Conservation (phyloP, 345 rosid species). For the Limnanthes douglasii region DNA sequence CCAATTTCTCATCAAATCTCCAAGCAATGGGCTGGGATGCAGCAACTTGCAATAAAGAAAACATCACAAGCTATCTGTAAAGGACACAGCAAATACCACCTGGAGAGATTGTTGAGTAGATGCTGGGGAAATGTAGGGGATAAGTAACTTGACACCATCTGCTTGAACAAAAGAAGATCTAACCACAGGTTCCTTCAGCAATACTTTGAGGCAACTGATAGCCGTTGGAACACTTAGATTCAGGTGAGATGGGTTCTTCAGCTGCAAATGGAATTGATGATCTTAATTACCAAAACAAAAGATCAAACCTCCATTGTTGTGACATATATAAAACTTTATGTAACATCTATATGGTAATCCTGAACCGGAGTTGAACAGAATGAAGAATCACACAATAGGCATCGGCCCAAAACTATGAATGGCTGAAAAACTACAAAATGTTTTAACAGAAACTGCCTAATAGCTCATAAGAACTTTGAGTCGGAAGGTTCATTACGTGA, state of each 20-base stretch:
- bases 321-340: constrained; percentile 2
- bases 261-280: constrained; percentile 25
- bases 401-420: too few species aligned
- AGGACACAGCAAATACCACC: too few species aligned
- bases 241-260: constrained; percentile 88
- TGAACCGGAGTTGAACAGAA: too few species aligned
- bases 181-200: constrained; percentile 77
- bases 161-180: constrained; percentile 83
- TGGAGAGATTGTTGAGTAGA: constrained; percentile 95
- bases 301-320: constrained; percentile 8
- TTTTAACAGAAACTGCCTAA: too few species aligned
- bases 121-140: constrained; percentile 83
- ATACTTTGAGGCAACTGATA: constrained; percentile 55
- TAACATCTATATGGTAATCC: too few species aligned
- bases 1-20: not conserved
- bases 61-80: too few species aligned
- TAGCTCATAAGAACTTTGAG: too few species aligned
- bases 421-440: too few species aligned
- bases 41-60: not conserved
- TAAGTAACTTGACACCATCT: constrained; percentile 85
- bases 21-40: not conserved
- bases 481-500: too few species aligned
- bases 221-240: constrained; percentile 65
- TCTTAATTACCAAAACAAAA: constrained; percentile 6
- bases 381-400: too few species aligned